Conservation (phyloP, 495 filamentous ascomycete genomes). For the Emericellopsis terricola region DNA sequence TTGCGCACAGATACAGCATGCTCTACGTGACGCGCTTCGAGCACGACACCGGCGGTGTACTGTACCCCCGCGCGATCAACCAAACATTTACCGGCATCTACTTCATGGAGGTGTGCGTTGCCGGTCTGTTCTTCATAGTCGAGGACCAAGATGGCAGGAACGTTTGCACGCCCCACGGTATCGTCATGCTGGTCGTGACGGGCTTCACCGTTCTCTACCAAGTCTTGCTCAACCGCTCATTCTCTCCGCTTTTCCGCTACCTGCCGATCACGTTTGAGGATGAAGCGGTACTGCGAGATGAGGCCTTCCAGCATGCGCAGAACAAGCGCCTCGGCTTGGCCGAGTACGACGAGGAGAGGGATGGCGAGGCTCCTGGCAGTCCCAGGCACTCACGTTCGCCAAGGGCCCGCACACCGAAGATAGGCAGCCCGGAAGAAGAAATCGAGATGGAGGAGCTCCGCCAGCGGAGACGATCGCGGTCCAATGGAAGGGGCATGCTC, state of each 20-base stretch:
- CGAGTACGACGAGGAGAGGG: slow-evolving; percentile 32
- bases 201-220: slow-evolving; percentile 67
- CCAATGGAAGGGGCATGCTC: too few species aligned
- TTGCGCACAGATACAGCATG: slow-evolving; percentile 91
- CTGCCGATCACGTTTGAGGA: slow-evolving; percentile 93
- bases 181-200: slow-evolving; percentile 69
- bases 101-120: slow-evolving; percentile 79
- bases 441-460: slow-evolving; percentile 42
- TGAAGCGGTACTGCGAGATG: slow-evolving; percentile 73
- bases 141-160: slow-evolving; percentile 37
- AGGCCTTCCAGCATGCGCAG: slow-evolving; percentile 70
- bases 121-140: slow-evolving; percentile 84
- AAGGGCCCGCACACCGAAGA: not conserved
- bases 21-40: slow-evolving; percentile 87
- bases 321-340: slow-evolving; percentile 36
- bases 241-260: slow-evolving; percentile 72
- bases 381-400: slow-evolving; percentile 5
- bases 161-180: slow-evolving; percentile 62
- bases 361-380: slow-evolving; percentile 6
- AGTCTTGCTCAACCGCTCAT: slow-evolving; percentile 63
- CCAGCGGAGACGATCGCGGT: slow-evolving; percentile 8
- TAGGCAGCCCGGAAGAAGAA: slow-evolving; percentile 13
- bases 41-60: slow-evolving; percentile 80
- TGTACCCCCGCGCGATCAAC: slow-evolving; percentile 88
- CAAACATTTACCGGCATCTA: slow-evolving; percentile 92